Percentiles rank a stretch among this genome's conserved stretches.
Conservation (phyloP, 2,329 filamentous ascomycete genomes). For the Colletotrichum caudatum region DNA sequence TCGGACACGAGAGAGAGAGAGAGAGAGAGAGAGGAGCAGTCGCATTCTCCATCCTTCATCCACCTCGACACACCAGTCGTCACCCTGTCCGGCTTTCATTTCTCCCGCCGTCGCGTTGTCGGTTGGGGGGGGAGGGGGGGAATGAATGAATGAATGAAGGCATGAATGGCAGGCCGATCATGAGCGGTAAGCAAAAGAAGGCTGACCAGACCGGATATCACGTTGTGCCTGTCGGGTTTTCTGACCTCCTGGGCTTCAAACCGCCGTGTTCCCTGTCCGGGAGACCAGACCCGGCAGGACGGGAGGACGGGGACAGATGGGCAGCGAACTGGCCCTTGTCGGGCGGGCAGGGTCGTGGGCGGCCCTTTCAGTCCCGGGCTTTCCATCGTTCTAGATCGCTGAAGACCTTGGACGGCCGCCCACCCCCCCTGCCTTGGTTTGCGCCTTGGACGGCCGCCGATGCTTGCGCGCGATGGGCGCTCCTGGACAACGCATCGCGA, state of each 20-base stretch:
- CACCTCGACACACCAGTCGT: not conserved
- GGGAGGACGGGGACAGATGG: not conserved
- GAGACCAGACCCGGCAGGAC: not conserved
- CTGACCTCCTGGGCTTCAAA: not conserved
- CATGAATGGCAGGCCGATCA: not conserved
- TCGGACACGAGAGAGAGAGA: not conserved
- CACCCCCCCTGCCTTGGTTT: conserved; percentile 3
- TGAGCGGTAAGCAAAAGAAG: conserved; percentile 18
- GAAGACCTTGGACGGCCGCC: not conserved
- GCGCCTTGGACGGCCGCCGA: not conserved
- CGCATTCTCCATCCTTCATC: not conserved
- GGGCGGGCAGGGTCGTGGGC: too few species aligned
- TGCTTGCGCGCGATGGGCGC: not conserved
- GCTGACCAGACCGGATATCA: not conserved
- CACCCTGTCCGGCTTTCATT: not conserved
- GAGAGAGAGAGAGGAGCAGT: conserved; percentile 10
- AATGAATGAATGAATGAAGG: not conserved
- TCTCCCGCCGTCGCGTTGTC: conserved; percentile 14
- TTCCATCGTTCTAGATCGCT: not conserved
- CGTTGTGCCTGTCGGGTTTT: not conserved
- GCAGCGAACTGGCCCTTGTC: not conserved
- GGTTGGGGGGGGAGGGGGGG: not conserved
- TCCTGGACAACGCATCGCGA: conserved; percentile 17
- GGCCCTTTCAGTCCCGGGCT: conserved; percentile 10
- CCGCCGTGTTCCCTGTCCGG: not conserved